These are phyloP conservation scores for Populus tomentosa DNA, from an alignment of 441 rosid genomes.

Conservation along the genomic window DNA sequence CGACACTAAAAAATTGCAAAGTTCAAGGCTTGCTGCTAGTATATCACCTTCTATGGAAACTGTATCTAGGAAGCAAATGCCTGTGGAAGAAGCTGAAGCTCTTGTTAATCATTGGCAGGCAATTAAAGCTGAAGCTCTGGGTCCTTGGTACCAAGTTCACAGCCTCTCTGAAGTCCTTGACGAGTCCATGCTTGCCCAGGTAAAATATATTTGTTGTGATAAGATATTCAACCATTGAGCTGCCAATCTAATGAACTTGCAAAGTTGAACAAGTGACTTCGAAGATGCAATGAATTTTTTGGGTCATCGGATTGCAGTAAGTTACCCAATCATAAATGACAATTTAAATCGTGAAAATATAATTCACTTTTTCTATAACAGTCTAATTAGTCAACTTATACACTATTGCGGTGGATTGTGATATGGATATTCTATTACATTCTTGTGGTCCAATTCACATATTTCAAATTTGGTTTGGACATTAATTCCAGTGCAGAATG, in stretches of 20 bases:
- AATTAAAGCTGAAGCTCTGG: constrained; percentile 88
- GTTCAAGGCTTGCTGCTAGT: constrained; percentile 37
- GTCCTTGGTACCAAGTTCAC: constrained; percentile 59
- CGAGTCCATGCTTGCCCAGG: constrained; percentile 89
- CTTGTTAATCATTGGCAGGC: constrained; percentile 89
- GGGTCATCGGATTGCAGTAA: background rate
- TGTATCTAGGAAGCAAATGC: constrained; percentile 54
- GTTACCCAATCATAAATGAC: background rate
- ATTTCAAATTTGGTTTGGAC: background rate
- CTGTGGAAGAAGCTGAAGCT: constrained; percentile 80
- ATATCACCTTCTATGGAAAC: constrained; percentile 30
- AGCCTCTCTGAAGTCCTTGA: constrained; percentile 74
- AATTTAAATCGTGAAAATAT: no score
- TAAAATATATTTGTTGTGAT: constrained; percentile 20
- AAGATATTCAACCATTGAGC: constrained; percentile 4
- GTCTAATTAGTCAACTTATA: background rate
- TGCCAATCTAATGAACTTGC: background rate
- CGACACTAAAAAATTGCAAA: constrained; percentile 31
- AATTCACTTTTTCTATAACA: background rate
- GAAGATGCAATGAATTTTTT: background rate
- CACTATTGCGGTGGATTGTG: background rate
- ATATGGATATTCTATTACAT: background rate
- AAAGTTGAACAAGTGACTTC: background rate
- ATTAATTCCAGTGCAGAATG: background rate
- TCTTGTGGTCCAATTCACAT: background rate